Evolutionary conservation across 1,139 yeast genomes (phyloP).

Genomic region (Suhomyces chickasaworum): DNA sequence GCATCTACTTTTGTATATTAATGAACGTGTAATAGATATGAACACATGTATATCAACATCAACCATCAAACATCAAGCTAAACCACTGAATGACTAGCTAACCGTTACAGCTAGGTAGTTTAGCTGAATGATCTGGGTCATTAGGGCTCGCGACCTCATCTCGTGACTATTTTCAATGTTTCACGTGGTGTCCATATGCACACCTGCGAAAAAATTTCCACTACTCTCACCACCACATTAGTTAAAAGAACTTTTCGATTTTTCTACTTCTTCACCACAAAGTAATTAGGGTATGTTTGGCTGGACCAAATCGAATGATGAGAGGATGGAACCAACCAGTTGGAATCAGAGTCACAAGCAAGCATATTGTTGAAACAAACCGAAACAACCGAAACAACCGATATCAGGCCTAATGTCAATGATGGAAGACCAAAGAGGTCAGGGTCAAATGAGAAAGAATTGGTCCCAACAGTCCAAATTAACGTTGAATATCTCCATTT

Average conservation of each 20-base stretch:
- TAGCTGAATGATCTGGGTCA: no score
- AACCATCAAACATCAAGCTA: no score
- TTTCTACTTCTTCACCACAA: conserved; percentile 11
- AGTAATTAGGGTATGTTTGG: conserved; percentile 21
- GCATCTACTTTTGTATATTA: conserved; percentile 10
- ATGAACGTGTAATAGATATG: conserved; percentile 1
- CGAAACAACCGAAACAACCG: not conserved
- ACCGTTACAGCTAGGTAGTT: no score
- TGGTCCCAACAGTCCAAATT: no score
- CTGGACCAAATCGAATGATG: not conserved
- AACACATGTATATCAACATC: not conserved
- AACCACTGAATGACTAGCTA: no score
- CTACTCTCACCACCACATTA: conserved; percentile 9
- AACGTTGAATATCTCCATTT: no score
- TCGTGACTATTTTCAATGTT: conserved; percentile 8
- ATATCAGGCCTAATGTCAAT: not conserved
- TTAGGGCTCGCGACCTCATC: conserved; percentile 20
- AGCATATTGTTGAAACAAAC: not conserved
- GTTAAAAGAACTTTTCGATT: conserved; percentile 11
- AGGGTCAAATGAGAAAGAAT: no score
- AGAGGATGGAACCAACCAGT: conserved; percentile 1
- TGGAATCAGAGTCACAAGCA: not conserved
- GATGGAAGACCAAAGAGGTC: no score
- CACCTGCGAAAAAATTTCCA: conserved; percentile 13
- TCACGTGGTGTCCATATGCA: conserved; percentile 8